Evolutionary conservation across 805 yeast genomes (phyloP), one percentile per base, ranked within the genome.

Genomic region (Dipodascus albidus): DNA sequence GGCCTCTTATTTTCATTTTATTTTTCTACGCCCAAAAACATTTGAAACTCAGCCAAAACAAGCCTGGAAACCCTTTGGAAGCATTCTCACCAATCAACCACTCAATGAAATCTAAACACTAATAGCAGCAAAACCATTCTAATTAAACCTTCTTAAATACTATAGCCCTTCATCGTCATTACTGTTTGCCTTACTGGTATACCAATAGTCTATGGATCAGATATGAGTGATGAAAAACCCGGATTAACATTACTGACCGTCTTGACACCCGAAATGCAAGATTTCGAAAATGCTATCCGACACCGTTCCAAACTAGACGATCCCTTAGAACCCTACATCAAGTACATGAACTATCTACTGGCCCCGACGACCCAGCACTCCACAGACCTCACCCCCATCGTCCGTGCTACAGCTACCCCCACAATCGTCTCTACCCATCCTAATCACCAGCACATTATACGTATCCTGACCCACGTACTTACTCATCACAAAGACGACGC

Each of bases 281-380:
- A 64, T 38, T 75, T 77, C 57, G 95, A 87, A 62, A 60, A 62
- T 1, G 67, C 65, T n/a, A 62, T 89, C 15, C 71, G 71, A 1
- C 57, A 80, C 4, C 83, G 80, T 2, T 58, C 49, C n/a, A 87
- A 82, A 15, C 65, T 81, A 47, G 96, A 88, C 68, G 96, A 90
- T 65, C 96, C 96, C 0, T 65, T 89, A 19, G 87, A 85, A 56
- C 78, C 81, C 1, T 88, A 76, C 65, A 58, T 87, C 17, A 82
- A 82, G 19, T 89, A 87, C 60, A 72, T 89, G 14, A 64, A 73
- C n/a, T 88, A 96, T 95, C 76, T 80, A 11, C 80, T 76, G 55
- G 73, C 74, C 27, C 33, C 51, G 70, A 57, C 68, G 60, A 87
- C 90, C 0, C 80, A 81, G 42, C 95, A 80, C 2, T 80, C 75